A percentile compares a stretch with the other conserved stretches of the same genome.
Conservation (phyloP, 805 yeast species). For the Zygoascus tannicola region DNA sequence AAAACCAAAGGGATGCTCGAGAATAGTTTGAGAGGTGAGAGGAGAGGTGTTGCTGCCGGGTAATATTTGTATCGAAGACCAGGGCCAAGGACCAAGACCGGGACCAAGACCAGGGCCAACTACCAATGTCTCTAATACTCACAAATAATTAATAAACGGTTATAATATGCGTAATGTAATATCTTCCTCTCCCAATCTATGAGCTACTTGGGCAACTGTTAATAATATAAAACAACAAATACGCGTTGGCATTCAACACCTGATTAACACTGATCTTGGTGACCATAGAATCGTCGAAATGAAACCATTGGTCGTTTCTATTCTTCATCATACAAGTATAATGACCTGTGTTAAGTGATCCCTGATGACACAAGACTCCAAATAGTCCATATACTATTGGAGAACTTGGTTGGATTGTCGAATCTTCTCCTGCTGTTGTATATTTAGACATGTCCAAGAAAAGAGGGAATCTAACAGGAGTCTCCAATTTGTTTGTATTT, state of each 20-base stretch:
- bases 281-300: constrained; percentile 82
- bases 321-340: constrained; percentile 72
- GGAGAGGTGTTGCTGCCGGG: too few species aligned
- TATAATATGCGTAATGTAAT: too few species aligned
- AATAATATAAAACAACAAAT: constrained; percentile 46
- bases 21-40: too few species aligned
- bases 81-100: too few species aligned
- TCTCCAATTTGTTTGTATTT: constrained; percentile 57
- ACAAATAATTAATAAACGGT: too few species aligned
- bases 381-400: constrained; percentile 65
- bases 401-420: constrained; percentile 2
- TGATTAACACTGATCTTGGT: constrained; percentile 53
- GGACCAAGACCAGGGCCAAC: too few species aligned
- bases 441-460: constrained; percentile 65
- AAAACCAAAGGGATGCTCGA: too few species aligned
- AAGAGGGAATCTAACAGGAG: constrained; percentile 62
- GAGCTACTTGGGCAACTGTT: constrained; percentile 9
- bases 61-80: too few species aligned
- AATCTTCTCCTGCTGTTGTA: constrained; percentile 16
- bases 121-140: too few species aligned
- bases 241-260: constrained; percentile 67
- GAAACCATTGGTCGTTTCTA: constrained; percentile 74
- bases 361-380: constrained; percentile 82
- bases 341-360: constrained; percentile 94
- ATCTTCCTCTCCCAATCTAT: too few species aligned